Conservation (phyloP, 2,329 filamentous ascomycete species). For the Zymoseptoria brevis region DNA sequence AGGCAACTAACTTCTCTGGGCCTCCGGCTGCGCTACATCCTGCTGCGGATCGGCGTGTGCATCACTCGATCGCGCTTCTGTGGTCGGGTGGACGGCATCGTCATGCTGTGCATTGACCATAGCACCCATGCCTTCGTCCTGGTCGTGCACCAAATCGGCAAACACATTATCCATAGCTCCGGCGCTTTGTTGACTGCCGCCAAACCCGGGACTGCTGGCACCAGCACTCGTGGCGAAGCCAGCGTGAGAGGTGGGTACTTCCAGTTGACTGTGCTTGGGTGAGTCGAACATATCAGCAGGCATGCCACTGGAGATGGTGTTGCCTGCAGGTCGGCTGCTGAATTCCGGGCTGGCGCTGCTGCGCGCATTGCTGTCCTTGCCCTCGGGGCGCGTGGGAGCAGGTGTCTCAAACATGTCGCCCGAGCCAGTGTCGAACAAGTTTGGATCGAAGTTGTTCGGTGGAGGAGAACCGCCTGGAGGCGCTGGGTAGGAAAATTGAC, state of each 20-base stretch:
- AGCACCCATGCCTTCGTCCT: conserved; percentile 20
- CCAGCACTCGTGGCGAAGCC: conserved; percentile 18
- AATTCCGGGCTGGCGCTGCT: conserved; percentile 11
- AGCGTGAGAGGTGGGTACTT: conserved; percentile 5
- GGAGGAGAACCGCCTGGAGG: conserved; percentile 14
- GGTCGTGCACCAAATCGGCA: conserved; percentile 29
- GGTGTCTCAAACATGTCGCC: conserved; percentile 25
- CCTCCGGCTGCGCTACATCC: background rate
- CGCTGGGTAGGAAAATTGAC: conserved; percentile 16
- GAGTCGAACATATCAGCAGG: conserved; percentile 26
- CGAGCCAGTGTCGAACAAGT: conserved; percentile 17
- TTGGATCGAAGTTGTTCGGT: conserved; percentile 19
- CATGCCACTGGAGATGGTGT: conserved; percentile 15
- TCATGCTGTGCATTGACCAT: conserved; percentile 9
- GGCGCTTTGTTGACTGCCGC: conserved; percentile 25
- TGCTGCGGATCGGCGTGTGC: background rate
- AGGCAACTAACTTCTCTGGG: background rate
- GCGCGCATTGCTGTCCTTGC: conserved; percentile 6
- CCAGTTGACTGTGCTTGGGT: conserved; percentile 19
- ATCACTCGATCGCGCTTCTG: background rate
- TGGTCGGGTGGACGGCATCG: background rate
- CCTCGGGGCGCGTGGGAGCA: conserved; percentile 6
- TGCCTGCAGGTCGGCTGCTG: conserved; percentile 2
- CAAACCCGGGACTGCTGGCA: conserved; percentile 26
- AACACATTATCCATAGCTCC: conserved; percentile 29